Conservation (phyloP, 305 asterid genomes). For the Fraxinus angustifolia region DNA sequence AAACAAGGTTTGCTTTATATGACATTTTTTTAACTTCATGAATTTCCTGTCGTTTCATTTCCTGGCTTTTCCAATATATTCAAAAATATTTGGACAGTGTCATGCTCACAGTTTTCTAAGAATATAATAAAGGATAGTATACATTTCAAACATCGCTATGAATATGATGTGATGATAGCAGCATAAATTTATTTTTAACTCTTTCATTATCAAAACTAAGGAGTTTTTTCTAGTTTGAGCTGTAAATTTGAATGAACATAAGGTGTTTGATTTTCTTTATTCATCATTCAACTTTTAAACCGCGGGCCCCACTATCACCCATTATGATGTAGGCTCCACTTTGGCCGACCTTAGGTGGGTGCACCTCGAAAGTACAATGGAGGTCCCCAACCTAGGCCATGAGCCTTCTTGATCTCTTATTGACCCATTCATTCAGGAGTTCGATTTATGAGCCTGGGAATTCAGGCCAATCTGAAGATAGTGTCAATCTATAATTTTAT, state of each 20-base stretch:
- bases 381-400: neutral
- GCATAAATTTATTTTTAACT: neutral
- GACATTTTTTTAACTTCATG: neutral
- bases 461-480: neutral
- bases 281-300: neutral
- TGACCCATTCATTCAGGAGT: neutral
- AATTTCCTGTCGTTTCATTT: neutral
- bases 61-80: neutral
- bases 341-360: neutral
- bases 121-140: neutral
- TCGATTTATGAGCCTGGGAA: neutral
- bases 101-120: neutral
- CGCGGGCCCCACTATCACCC: neutral
- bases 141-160: neutral
- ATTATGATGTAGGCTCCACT: neutral
- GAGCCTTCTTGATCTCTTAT: neutral
- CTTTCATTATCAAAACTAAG: neutral
- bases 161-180: neutral
- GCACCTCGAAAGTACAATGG: neutral
- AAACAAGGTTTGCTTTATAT: neutral
- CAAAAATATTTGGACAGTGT: neutral
- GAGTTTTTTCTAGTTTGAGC: neutral
- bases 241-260: neutral
- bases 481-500: neutral
- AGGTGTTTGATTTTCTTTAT: neutral